Base-by-base conservation (phyloP, 1,139 yeast species). In the Debaryomyces psychrophilus region DNA sequence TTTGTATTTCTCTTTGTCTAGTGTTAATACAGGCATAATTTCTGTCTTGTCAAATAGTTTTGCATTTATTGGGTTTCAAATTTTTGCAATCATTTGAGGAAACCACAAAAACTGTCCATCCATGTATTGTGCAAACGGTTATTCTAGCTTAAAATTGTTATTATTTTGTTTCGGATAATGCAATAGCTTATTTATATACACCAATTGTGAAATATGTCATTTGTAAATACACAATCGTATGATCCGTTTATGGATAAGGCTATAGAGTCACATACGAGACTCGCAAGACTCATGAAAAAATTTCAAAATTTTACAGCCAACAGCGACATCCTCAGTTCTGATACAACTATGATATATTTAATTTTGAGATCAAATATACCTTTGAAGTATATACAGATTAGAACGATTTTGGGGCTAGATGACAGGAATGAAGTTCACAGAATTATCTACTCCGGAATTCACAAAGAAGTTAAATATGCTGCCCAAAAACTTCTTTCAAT, bases 281-380 rank as follows among this genome's bases (percentile, higher is more conserved):
- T 31, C 12, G 15, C n/a, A 1, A 28, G 25, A 6, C 34, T 35
- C n/a, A 29, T 44, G 35, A 36, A 15, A 17, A 37, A 33, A 7
- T 49, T 39, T 37, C 26, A 28, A 8, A 22, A 18, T n/a, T 11
- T 15, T 7, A 34, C 44, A 8, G 40, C 31, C 15, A 29, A 38
- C 17, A 29, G 38, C 17, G 44, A 43, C 33, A 12, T 35, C 8
- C 17, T 25, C n/a, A 22, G 39, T 29, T 42, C 44, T 17, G 53
- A 49, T 14, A 56, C 62, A 1, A 49, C 58, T 6, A 37, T 60
- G 11, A 47, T 59, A 15, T 55, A 53, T 37, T 51, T 59, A 12
- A 46, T 61, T 11, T 34, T 61, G 18, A 44, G 46, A 5, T 45
- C 59, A 33, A 44, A 50, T 14, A 27, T 57, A 3, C 41, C 31